phyloP scores from a whole-genome alignment of 106 monocot genomes.

The Dendrobium chrysotoxum region DNA sequence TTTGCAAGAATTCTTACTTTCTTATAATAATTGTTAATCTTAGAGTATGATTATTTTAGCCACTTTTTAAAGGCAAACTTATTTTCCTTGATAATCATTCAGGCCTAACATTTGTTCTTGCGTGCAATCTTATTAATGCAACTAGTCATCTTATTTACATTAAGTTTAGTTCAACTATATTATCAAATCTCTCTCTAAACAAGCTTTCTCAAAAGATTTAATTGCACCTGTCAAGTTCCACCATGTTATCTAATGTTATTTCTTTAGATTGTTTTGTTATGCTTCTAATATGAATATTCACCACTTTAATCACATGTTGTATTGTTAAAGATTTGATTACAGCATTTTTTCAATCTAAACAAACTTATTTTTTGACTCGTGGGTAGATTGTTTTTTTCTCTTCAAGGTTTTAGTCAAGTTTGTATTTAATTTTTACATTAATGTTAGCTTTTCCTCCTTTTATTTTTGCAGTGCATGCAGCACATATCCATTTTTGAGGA shows the following conservation, averaged over 20 bases:
- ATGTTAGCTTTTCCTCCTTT: neutral
- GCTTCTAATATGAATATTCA: neutral
- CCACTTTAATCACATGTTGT: too few species aligned
- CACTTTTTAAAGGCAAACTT: too few species aligned
- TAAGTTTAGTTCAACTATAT: neutral
- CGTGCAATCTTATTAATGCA: neutral
- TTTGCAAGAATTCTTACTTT: too few species aligned
- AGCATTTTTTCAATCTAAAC: too few species aligned
- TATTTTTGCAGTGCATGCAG: constrained; percentile 31
- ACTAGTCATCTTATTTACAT: neutral
- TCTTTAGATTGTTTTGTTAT: neutral
- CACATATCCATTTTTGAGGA: constrained; percentile 41
- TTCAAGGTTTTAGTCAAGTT: neutral
- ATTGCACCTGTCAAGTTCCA: too few species aligned
- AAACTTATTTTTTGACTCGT: too few species aligned
- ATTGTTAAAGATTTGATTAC: too few species aligned
- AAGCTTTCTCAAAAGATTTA: neutral
- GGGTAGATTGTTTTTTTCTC: neutral
- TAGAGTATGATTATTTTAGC: too few species aligned
- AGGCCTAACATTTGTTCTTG: too few species aligned
- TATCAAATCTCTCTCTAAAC: neutral
- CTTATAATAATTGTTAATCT: too few species aligned
- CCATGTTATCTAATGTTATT: neutral
- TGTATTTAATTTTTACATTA: neutral
- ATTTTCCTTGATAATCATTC: too few species aligned